Conservation (phyloP, 2,329 filamentous ascomycete genomes). For the Cladosporium phlei region DNA sequence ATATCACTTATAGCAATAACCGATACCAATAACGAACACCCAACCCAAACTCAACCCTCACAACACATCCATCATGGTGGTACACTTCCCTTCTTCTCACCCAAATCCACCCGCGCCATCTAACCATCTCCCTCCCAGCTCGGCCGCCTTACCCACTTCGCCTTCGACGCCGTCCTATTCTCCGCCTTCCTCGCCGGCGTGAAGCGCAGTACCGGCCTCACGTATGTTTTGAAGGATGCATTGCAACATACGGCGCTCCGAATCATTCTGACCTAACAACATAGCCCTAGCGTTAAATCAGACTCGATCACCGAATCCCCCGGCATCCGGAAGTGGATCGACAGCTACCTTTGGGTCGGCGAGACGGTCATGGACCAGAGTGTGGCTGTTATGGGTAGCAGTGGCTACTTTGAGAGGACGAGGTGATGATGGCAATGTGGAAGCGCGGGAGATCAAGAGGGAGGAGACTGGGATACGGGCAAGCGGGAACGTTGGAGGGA, state of each 20-base stretch:
- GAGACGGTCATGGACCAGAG: slow-evolving; percentile 99
- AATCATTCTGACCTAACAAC: slow-evolving; percentile 41
- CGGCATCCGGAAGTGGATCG: slow-evolving; percentile 80
- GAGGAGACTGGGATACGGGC: neutral
- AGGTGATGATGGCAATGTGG: slow-evolving; percentile 48
- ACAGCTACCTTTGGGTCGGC: slow-evolving; percentile 88
- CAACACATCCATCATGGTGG: slow-evolving; percentile 19
- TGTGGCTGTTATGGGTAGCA: slow-evolving; percentile 82
- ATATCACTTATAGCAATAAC: neutral
- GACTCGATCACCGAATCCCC: slow-evolving; percentile 80
- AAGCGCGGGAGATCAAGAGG: no score
- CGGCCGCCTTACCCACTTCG: slow-evolving; percentile 88
- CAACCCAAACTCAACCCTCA: neutral
- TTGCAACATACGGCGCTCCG: neutral
- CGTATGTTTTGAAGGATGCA: slow-evolving; percentile 61
- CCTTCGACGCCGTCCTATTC: slow-evolving; percentile 92
- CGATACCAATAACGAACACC: slow-evolving; percentile 2
- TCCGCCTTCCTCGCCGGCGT: slow-evolving; percentile 95
- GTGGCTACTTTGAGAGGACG: slow-evolving; percentile 85
- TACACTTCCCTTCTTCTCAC: slow-evolving; percentile 10
- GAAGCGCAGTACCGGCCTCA: slow-evolving; percentile 94
- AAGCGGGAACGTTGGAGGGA: no score
- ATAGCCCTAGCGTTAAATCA: slow-evolving; percentile 75
- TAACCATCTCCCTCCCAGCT: slow-evolving; percentile 73
- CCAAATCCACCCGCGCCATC: slow-evolving; percentile 26